Base-by-base conservation (phyloP, 2,329 filamentous ascomycete genomes). In the Sordariomycetes sp. region DNA sequence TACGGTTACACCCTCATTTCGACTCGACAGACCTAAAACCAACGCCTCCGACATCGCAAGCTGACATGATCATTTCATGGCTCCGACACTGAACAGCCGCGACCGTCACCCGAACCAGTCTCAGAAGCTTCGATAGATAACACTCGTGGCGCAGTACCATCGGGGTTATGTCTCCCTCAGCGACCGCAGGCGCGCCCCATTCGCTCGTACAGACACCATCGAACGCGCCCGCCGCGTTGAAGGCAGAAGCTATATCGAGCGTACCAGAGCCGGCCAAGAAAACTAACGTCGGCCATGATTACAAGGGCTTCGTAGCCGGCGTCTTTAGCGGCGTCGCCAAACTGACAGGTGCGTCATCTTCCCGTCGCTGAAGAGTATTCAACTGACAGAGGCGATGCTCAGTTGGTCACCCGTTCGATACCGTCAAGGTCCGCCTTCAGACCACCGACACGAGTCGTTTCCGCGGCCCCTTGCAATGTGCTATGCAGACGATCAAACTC, bases 271-370 rank as follows among this genome's bases (percentile, higher is more conserved):
- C 24, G 10, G 34, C 16, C 21, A 12, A 14, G 17, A 36, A 26
- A 21, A n/a, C 34, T 8, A 14, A 20, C 5, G 28, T 17, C 19
- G 28, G 28, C 15, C 47, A 72, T 66, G 45, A 81, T 54, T 96
- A 95, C 67, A 88, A 86, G 50, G 92, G 90, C n/a, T 98, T 96
- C 54, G 86, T 95, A 19, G 92, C 86, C 1, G 92, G 92, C n/a
- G 78, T 95, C 6, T 95, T 95, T 54, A 94, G 86, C 24, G 92
- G 92, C 17, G 82, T 96, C 50, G 80, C 88, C 38, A 96, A 96
- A 63, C 65, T 95, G 38, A 77, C 75, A 49, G 86, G 86, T 90
- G 17, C 10, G 12, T 15, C 29, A 9, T 14, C 29, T 17, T 19
- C 18, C 9, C 19, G 11, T 8, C 6, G 7, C 15, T 16, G 8